Base-by-base conservation (phyloP, 2,329 filamentous ascomycete species). In the Alternaria viburni region DNA sequence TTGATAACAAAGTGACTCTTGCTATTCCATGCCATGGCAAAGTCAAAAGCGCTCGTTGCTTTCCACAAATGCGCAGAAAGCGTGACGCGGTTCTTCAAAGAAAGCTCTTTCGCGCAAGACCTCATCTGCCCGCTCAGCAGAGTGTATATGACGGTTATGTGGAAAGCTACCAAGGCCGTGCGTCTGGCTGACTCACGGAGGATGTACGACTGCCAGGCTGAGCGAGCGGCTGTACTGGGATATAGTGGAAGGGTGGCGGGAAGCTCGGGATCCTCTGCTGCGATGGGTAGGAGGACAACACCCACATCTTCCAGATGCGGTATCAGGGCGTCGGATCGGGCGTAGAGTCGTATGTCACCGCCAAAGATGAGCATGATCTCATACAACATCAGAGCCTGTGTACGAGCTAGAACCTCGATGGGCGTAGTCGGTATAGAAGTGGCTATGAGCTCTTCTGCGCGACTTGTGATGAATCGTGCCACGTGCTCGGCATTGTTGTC, bases 111-210 rank as follows among this genome's bases (percentile, higher is more conserved):
- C 3, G 54, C 15, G 47, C 76, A 79, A 3, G 62, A 25, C 4
- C 30, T 41, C 6, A 69, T 13, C 4, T 69, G 61, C 10, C 72
- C 71, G 7, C 56, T 57, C 1, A 78, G 25, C 3, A 77, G 32
- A 15, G 60, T 58, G 36, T 61, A 76, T n/a, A 77, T 59, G 11
- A 72, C 61, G 6, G 72, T 54, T 61, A 87, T 80, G 46, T 85
- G 86, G 64, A 84, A 84, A 0, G 82, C 72, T 12, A 85, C 77
- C 1, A 88, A 74, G 0, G 85, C 77, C 0, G 86, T 88, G 15
- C 86, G 83, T 3, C 86, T 81, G 1, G 83, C 78, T 0, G 86
- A 87, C 69, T 89, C 86, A 11, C 86, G 81, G 19, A 87, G 78
- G 3, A 86, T 75, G 84, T 85, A 89, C 2, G 80, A 77, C 8